Conservation (phyloP, 148 eudicot genomes). For the Camellia lanceoleosa region DNA sequence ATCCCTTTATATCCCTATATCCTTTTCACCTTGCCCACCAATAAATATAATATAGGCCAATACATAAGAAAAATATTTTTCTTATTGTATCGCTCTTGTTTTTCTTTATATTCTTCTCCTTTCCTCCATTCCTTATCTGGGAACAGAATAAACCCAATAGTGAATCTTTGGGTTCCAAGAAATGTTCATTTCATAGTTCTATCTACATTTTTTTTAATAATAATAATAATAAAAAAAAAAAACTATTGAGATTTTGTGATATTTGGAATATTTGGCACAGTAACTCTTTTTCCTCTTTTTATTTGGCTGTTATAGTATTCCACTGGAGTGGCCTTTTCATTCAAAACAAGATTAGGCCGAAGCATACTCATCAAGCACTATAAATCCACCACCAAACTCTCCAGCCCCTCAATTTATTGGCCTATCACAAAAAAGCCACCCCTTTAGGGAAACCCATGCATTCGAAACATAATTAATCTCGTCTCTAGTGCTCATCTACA, state of each 20-base stretch:
- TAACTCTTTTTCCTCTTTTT: too few relatives aligned
- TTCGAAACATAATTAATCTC: constrained; percentile 16
- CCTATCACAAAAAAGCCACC: constrained; percentile 16
- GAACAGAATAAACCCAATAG: not conserved
- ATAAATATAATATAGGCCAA: not conserved
- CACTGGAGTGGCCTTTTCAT: not conserved
- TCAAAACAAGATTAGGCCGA: not conserved
- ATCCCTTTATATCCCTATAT: not conserved
- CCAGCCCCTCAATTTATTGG: not conserved
- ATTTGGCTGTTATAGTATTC: not conserved
- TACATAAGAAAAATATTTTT: not conserved
- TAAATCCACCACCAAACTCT: constrained; percentile 10
- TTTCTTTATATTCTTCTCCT: not conserved
- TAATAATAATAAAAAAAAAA: too few relatives aligned
- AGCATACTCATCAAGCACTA: constrained; percentile 29
- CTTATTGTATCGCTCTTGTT: not conserved
- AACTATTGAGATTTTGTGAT: not conserved
- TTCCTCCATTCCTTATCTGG: not conserved
- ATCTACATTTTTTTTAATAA: too few relatives aligned
- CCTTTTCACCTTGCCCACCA: not conserved
- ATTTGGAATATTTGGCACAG: not conserved
- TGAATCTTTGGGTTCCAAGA: not conserved
- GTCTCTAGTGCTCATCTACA: constrained; percentile 1
- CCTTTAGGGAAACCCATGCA: constrained; percentile 24
- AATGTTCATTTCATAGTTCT: too few relatives aligned